Percentiles rank a stretch among this genome's conserved stretches.
Evolutionary conservation across 257 asterid genomes (phyloP).

Genomic region (Apocynum venetum): DNA sequence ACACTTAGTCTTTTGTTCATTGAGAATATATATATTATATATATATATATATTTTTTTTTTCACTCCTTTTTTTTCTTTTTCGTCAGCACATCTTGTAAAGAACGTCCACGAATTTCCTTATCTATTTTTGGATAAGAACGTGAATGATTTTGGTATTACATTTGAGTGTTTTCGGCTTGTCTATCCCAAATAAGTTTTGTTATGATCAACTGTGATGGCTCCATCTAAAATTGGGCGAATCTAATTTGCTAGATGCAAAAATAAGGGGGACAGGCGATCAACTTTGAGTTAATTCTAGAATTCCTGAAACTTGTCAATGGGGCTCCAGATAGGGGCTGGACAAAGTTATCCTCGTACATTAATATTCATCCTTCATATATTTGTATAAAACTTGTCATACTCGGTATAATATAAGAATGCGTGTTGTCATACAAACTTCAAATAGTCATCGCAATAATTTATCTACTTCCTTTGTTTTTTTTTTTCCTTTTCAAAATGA

Average conservation of each 20-base stretch:
- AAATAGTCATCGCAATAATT: too few species aligned
- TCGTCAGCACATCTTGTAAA: too few species aligned
- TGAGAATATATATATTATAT: too few species aligned
- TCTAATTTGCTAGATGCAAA: background rate
- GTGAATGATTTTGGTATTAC: background rate
- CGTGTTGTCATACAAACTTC: too few species aligned
- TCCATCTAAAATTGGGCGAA: constrained; percentile 2
- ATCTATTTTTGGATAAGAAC: background rate
- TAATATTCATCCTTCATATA: too few species aligned
- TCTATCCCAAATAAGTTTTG: background rate
- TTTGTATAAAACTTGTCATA: too few species aligned
- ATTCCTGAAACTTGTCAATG: background rate
- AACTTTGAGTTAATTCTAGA: background rate
- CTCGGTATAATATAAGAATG: too few species aligned
- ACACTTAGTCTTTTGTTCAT: too few species aligned
- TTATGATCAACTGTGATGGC: background rate
- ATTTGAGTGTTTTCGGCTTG: background rate
- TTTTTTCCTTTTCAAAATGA: too few species aligned
- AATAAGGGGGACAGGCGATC: background rate
- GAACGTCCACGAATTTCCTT: background rate
- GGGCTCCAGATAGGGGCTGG: background rate
- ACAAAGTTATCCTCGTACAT: too few species aligned
- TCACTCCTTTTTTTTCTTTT: background rate
- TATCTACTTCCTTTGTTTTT: too few species aligned
- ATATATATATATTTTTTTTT: background rate